Evolutionary conservation across 2,329 filamentous ascomycete species (phyloP).

Genomic region (Helminthosporium solani): DNA sequence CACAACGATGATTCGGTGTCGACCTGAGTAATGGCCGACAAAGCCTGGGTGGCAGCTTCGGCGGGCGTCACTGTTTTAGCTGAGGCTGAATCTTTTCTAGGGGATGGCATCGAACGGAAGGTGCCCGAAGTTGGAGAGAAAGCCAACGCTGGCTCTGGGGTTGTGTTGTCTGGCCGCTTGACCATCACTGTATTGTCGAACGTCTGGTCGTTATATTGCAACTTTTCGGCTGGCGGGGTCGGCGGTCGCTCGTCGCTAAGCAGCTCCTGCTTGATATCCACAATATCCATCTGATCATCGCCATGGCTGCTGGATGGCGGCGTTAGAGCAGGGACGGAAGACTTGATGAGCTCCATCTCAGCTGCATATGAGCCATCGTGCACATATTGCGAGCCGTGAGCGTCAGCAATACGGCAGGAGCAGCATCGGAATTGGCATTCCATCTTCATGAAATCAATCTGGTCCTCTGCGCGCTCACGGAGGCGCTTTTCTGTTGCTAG

Average conservation of each 20-base stretch:
- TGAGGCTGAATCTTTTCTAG: slow-evolving; percentile 22
- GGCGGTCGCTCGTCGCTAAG: slow-evolving; percentile 18
- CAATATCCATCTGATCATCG: slow-evolving; percentile 38
- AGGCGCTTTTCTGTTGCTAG: slow-evolving; percentile 57
- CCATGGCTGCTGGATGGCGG: slow-evolving; percentile 65
- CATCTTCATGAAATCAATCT: slow-evolving; percentile 73
- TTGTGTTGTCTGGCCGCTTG: slow-evolving; percentile 9
- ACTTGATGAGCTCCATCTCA: slow-evolving; percentile 42
- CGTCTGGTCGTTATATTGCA: slow-evolving; percentile 5
- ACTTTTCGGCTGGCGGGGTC: slow-evolving; percentile 23
- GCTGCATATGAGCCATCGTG: slow-evolving; percentile 38
- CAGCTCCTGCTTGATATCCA: slow-evolving; percentile 24
- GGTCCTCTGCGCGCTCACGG: slow-evolving; percentile 68
- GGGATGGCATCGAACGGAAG: slow-evolving; percentile 37
- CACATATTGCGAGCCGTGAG: slow-evolving; percentile 42
- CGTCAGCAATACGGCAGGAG: slow-evolving; percentile 53
- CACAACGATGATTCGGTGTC: slow-evolving; percentile 22
- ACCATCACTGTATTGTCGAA: slow-evolving; percentile 14
- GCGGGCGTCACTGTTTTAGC: slow-evolving; percentile 9
- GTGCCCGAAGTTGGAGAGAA: slow-evolving; percentile 44
- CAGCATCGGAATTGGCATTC: slow-evolving; percentile 72
- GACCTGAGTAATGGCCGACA: slow-evolving; percentile 20
- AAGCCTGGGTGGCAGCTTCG: slow-evolving; percentile 15
- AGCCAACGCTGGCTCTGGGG: slow-evolving; percentile 24
- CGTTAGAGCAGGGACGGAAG: slow-evolving; percentile 57